Evolutionary conservation across 2,329 filamentous ascomycete genomes (phyloP).

Genomic region (Xylariaceae sp.): DNA sequence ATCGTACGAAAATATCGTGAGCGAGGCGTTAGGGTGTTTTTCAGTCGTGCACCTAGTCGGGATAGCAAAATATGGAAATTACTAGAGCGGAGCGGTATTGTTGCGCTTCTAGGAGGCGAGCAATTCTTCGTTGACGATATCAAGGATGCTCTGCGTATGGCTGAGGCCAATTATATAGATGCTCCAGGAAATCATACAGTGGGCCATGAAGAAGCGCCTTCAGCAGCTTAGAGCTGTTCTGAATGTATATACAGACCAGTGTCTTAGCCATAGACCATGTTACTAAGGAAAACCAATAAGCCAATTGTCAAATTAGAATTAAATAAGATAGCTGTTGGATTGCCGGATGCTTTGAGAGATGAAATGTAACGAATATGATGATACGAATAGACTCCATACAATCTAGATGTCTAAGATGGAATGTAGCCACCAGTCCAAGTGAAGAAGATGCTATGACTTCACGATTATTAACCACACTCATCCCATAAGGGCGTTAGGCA

Average conservation of each 20-base stretch:
- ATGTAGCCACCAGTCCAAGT: no score
- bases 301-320: no score
- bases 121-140: slow-evolving; percentile 82
- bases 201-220: neutral
- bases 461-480: no score
- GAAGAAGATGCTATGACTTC: no score
- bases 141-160: slow-evolving; percentile 80
- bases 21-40: slow-evolving; percentile 77
- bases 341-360: no score
- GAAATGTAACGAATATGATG: no score
- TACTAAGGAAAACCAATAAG: no score
- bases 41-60: slow-evolving; percentile 61
- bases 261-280: neutral
- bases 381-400: no score
- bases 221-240: slow-evolving; percentile 4
- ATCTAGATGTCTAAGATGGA: no score
- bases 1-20: slow-evolving; percentile 84
- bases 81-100: slow-evolving; percentile 81
- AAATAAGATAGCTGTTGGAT: no score
- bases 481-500: no score
- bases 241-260: slow-evolving; percentile 13
- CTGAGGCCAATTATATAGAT: slow-evolving; percentile 67
- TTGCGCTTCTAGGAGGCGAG: slow-evolving; percentile 79
- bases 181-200: slow-evolving; percentile 14
- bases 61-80: slow-evolving; percentile 68